Percentiles rank a stretch among this genome's conserved stretches.
Evolutionary conservation across 305 asterid species (phyloP).

Genomic region (Fraxinus sp.): DNA sequence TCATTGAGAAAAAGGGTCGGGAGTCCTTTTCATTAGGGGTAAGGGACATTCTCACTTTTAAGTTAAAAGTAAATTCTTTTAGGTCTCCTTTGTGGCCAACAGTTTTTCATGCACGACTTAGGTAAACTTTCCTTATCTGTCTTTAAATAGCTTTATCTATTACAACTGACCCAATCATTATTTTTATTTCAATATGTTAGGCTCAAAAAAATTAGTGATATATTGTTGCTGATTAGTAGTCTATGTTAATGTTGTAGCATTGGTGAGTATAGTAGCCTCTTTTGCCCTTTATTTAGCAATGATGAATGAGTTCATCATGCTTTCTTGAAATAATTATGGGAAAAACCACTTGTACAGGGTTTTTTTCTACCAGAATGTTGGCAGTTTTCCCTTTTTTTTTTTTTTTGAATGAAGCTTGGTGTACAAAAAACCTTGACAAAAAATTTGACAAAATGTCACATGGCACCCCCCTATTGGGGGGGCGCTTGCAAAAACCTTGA

Average conservation of each 20-base stretch:
- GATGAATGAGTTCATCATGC: conserved; percentile 29
- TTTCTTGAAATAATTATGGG: conserved; percentile 20
- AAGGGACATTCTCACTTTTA: conserved; percentile 41
- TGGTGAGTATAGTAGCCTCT: conserved; percentile 30
- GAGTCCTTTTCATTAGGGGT: conserved; percentile 16
- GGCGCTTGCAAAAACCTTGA: no score
- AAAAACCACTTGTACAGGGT: neutral
- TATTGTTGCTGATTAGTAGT: conserved; percentile 35
- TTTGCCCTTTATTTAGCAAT: conserved; percentile 29
- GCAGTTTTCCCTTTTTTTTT: neutral
- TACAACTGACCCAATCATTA: conserved; percentile 34
- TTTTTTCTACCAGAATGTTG: neutral
- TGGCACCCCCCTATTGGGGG: no score
- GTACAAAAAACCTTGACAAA: no score
- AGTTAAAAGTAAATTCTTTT: conserved; percentile 42
- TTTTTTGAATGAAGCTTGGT: no score
- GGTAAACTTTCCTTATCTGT: conserved; percentile 47
- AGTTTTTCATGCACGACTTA: conserved; percentile 49
- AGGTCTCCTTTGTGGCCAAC: conserved; percentile 82
- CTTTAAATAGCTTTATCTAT: conserved; percentile 36
- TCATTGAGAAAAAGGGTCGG: conserved; percentile 26
- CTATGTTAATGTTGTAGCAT: conserved; percentile 19
- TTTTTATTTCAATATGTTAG: conserved; percentile 15
- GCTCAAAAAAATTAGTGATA: conserved; percentile 23
- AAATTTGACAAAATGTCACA: no score